These are phyloP conservation scores for Podospora sp. DNA, from an alignment of 495 filamentous ascomycete genomes.

Conservation along the genomic window DNA sequence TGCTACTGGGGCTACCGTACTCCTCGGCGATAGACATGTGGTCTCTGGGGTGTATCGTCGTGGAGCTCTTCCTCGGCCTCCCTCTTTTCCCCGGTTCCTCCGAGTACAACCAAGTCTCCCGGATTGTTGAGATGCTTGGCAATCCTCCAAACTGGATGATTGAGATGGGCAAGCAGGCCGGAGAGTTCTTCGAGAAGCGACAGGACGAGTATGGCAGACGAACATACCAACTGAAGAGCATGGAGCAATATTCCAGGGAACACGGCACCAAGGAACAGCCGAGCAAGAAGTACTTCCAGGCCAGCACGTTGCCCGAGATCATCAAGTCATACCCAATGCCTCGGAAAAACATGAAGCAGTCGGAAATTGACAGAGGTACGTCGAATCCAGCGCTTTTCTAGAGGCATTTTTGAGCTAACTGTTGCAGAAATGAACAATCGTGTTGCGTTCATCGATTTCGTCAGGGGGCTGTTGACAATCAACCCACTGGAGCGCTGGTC, in stretches of 20 bases:
- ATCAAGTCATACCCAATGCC: constrained; percentile 98
- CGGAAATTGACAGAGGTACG: constrained; percentile 93
- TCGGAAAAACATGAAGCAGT: constrained; percentile 98
- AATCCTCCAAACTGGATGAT: constrained; percentile 98
- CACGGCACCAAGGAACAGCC: constrained; percentile 96
- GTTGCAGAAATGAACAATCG: constrained; percentile 92
- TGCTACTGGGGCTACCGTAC: constrained; percentile 90
- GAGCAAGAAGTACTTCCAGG: constrained; percentile 99
- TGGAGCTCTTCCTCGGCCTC: constrained; percentile 94
- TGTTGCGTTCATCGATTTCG: constrained; percentile 98
- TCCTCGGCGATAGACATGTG: constrained; percentile 99
- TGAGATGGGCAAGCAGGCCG: constrained; percentile 97
- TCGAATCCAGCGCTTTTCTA: not conserved
- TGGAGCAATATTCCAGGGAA: constrained; percentile 96
- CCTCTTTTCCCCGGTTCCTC: constrained; percentile 97
- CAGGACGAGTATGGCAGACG: constrained; percentile 88
- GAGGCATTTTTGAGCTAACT: constrained; percentile 11
- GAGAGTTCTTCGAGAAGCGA: constrained; percentile 95
- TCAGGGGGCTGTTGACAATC: constrained; percentile 90
- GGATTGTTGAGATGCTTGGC: constrained; percentile 98
- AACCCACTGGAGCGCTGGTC: constrained; percentile 98
- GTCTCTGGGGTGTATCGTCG: constrained; percentile 98
- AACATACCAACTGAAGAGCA: constrained; percentile 88
- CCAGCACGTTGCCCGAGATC: constrained; percentile 91
- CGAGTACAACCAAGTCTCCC: constrained; percentile 96